Base-by-base conservation (phyloP, 305 asterid genomes). In the Fraxinus albicans region DNA sequence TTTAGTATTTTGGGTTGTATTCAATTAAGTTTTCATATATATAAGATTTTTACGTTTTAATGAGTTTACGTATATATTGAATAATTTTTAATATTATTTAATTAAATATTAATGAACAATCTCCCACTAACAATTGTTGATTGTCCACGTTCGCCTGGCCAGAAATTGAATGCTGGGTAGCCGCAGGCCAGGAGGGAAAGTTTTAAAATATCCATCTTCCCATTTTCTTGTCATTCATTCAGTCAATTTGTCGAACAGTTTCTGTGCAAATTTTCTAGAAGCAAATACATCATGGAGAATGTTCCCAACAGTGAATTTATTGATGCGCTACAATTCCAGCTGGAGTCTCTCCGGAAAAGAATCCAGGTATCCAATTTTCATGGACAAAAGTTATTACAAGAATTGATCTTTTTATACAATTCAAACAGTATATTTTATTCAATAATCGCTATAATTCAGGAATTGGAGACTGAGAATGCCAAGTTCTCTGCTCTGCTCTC, bases 381-480 rank as follows among this genome's bases (percentile, higher is more conserved):
- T 5, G 42, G 10, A 12, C 15, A 72, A 12, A 76, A 53, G 17
- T 53, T 34, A 33, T 58, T 58, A 40, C 63, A 73, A 1, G 3
- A 42, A 35, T 1, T 74, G 13, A 33, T 83, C 55, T 77, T 63
- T 50, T 75, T 25, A 29, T 29, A 73, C 80, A 23, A 76, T 36
- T 76, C 31, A 19, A 13, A 13, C 67, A 9, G 31, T 76, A n/a
- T 13, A 58, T 77, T 72, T 77, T 73, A 33, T 76, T 55, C 29
- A 70, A 73, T 40, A 58, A 80, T 83, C 75, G 77, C 33, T 76
- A 84, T 75, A 82, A 65, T 19, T 27, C 90, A 96, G 98, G 97
- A 91, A 44, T 84, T 94, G 63, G 96, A 93, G 86, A 76, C 89
- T 34, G 91, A 89, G 88, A 96, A 96, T 63, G 91, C 89, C 23